A percentile compares a stretch with the other conserved stretches of the same genome.
These are phyloP conservation scores for Mucor circinelloides DNA, from an alignment of 371 early-diverging fungal species.

Conservation along the genomic window DNA sequence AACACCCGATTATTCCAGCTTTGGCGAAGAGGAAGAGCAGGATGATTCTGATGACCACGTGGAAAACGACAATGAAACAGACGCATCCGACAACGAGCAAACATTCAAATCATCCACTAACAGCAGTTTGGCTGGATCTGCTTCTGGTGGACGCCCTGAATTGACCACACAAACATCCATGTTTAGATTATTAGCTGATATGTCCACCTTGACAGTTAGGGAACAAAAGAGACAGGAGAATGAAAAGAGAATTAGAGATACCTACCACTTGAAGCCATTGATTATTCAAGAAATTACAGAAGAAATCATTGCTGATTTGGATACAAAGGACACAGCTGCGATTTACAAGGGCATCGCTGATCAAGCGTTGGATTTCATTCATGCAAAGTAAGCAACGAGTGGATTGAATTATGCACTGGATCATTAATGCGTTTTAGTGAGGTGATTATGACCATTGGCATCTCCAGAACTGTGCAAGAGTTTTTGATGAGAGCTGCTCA, in stretches of 20 bases:
- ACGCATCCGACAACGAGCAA: not conserved
- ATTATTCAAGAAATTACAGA: constrained; percentile 86
- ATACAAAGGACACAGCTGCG: constrained; percentile 31
- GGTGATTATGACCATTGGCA: constrained; percentile 92
- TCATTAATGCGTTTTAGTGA: constrained; percentile 59
- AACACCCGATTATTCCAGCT: constrained; percentile 8
- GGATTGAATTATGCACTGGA: not conserved
- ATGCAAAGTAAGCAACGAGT: constrained; percentile 69
- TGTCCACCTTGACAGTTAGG: constrained; percentile 21
- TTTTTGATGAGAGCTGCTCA: constrained; percentile 88
- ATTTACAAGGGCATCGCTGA: constrained; percentile 74
- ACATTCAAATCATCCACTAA: not conserved
- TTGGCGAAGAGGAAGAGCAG: not conserved
- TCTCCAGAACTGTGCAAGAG: constrained; percentile 82
- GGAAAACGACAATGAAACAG: not conserved
- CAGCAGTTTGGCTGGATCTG: constrained; percentile 10
- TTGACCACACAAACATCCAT: constrained; percentile 56
- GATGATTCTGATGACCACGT: not conserved
- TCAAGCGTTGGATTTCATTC: constrained; percentile 86
- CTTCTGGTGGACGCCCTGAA: constrained; percentile 48
- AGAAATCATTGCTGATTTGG: constrained; percentile 83
- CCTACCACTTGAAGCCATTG: constrained; percentile 62
- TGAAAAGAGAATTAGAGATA: constrained; percentile 25
- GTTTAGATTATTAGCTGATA: constrained; percentile 65
- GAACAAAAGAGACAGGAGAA: constrained; percentile 37